phyloP scores from a whole-genome alignment of 495 filamentous ascomycete genomes.

The Penicillium canescens region DNA sequence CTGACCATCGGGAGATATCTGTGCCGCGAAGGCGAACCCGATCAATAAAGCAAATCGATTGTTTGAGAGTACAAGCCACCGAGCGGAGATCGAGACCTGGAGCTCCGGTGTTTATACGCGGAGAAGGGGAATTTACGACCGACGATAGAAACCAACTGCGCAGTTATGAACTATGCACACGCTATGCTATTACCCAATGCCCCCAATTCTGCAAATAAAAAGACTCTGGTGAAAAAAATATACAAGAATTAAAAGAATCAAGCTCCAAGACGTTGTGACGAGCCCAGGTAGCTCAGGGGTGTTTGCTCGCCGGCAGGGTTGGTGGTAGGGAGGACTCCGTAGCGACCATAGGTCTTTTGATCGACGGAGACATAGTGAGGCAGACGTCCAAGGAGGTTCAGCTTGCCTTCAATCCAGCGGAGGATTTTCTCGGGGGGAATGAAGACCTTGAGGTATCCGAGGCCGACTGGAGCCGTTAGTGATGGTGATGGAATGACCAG shows the following conservation, averaged over 20 bases:
- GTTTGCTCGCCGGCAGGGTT: conserved; percentile 34
- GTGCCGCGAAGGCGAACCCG: conserved; percentile 12
- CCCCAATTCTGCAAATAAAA: conserved; percentile 13
- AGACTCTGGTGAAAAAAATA: conserved; percentile 34
- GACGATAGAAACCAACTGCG: conserved; percentile 22
- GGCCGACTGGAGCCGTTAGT: conserved; percentile 57
- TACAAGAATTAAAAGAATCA: conserved; percentile 37
- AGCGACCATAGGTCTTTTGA: conserved; percentile 95
- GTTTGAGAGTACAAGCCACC: conserved; percentile 7
- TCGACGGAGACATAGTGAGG: conserved; percentile 91
- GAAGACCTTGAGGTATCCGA: conserved; percentile 82
- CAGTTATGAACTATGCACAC: conserved; percentile 23
- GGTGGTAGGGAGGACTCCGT: conserved; percentile 76
- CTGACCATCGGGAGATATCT: conserved; percentile 24
- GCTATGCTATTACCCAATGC: conserved; percentile 30
- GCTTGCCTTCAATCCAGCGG: conserved; percentile 79
- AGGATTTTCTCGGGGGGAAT: conserved; percentile 80
- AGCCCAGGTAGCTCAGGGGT: conserved; percentile 59
- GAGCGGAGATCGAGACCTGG: conserved; percentile 15
- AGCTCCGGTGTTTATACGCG: conserved; percentile 23
- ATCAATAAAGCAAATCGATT: conserved; percentile 12
- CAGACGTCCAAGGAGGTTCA: conserved; percentile 77
- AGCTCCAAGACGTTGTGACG: conserved; percentile 65
- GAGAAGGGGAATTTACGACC: conserved; percentile 26
- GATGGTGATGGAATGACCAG: background rate